Conservation (phyloP, 2,329 filamentous ascomycete species). For the Aspergillus neotritici region DNA sequence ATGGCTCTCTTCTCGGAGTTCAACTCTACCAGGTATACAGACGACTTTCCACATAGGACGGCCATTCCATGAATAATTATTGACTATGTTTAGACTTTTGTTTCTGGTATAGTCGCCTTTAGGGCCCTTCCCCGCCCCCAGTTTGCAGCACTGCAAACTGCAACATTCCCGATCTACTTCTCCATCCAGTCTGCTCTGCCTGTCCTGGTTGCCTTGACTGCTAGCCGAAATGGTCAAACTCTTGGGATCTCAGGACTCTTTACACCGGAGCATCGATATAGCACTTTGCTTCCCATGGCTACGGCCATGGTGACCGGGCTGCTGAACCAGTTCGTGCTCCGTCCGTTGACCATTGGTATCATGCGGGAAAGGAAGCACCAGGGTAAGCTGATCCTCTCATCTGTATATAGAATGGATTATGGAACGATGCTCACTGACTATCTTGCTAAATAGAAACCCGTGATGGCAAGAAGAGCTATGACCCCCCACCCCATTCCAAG, state of each 20-base stretch:
- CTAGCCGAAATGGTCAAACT: constrained; percentile 53
- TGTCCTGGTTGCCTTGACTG: constrained; percentile 68
- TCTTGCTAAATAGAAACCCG: constrained; percentile 57
- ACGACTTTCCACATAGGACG: not conserved
- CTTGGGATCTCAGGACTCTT: constrained; percentile 31
- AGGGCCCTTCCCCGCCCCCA: constrained; percentile 68
- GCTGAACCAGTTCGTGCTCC: constrained; percentile 63
- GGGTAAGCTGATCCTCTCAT: constrained; percentile 48
- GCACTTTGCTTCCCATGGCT: constrained; percentile 62
- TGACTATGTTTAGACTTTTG: constrained; percentile 59
- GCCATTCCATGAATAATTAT: not conserved
- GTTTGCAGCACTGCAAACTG: constrained; percentile 74
- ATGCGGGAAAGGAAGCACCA: constrained; percentile 75
- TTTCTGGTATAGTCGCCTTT: constrained; percentile 68
- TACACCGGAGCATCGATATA: constrained; percentile 55
- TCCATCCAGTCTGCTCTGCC: constrained; percentile 72
- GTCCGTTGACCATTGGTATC: constrained; percentile 67
- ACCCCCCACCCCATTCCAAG: constrained; percentile 69
- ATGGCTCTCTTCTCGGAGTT: constrained; percentile 79
- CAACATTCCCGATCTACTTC: constrained; percentile 79
- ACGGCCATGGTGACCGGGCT: constrained; percentile 66
- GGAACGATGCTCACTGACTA: not conserved
- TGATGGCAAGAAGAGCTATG: constrained; percentile 83
- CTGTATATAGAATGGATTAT: no score
- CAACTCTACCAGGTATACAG: constrained; percentile 71